Percentiles rank a stretch among this genome's conserved stretches.
Conservation (phyloP, 108 stramenopile species). For the Cyclotella choctawhatcheeana region DNA sequence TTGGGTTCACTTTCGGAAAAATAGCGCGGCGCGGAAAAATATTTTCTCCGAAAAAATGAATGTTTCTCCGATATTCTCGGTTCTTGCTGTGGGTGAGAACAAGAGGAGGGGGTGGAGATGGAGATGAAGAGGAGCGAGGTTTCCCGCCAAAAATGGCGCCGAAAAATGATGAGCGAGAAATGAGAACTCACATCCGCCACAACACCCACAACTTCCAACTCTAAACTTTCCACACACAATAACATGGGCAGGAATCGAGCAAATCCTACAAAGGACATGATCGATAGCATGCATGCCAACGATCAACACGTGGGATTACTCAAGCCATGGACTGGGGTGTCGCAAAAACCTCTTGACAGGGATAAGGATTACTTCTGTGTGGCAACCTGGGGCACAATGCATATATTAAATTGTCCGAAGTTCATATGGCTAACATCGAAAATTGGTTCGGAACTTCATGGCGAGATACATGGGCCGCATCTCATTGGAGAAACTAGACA, state of each 20-base stretch:
- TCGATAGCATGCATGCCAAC: neutral
- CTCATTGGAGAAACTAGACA: neutral
- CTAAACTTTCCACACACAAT: no score
- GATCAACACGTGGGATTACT: neutral
- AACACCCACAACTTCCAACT: no score
- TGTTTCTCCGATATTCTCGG: no score
- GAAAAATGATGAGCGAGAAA: no score
- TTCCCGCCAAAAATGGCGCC: no score
- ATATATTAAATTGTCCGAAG: neutral
- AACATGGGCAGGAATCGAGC: neutral
- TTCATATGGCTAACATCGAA: neutral
- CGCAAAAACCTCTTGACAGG: neutral
- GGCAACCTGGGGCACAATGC: neutral
- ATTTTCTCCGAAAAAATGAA: no score
- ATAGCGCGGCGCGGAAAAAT: no score
- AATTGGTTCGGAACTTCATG: neutral
- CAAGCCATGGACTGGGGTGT: neutral
- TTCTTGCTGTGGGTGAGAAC: no score
- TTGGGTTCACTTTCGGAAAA: no score
- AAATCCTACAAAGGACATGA: neutral
- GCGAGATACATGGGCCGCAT: neutral
- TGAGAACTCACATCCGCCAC: no score
- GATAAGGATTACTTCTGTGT: neutral
- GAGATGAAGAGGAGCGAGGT: no score
- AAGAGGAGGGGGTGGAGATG: no score